Evolutionary conservation across 371 early-diverging fungal species (phyloP).

Genomic region (Actinomortierella wolfii): DNA sequence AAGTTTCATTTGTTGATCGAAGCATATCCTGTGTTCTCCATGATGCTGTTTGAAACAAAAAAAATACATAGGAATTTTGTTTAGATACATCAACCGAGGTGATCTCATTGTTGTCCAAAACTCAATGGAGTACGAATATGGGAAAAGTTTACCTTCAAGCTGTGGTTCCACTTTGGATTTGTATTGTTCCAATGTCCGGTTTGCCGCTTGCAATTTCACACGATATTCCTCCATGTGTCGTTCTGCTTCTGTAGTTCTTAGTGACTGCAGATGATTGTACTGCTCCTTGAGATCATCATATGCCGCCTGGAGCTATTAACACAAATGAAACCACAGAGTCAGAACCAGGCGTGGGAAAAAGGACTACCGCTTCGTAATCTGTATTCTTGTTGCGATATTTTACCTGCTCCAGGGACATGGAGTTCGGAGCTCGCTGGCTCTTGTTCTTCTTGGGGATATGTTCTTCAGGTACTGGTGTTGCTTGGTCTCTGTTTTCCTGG

Average conservation of each 20-base stretch:
- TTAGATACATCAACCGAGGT: background rate
- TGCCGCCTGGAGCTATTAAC: conserved; percentile 7
- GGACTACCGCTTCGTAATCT: no score
- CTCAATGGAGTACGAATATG: no score
- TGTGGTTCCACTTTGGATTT: conserved; percentile 34
- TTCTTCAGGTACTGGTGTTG: no score
- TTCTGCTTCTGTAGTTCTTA: conserved; percentile 35
- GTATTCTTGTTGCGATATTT: no score
- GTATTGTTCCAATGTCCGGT: conserved; percentile 26
- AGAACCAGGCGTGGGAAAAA: no score
- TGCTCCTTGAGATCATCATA: conserved; percentile 22
- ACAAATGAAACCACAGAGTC: background rate
- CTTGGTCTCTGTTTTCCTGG: no score
- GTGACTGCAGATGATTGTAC: conserved; percentile 25
- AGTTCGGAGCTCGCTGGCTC: no score
- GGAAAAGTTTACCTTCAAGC: conserved; percentile 23
- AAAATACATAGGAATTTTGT: background rate
- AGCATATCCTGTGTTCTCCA: conserved; percentile 21
- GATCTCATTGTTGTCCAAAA: no score
- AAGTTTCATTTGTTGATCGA: conserved; percentile 19
- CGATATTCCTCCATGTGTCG: conserved; percentile 26
- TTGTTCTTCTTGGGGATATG: no score
- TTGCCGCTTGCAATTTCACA: conserved; percentile 24
- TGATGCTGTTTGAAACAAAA: conserved; percentile 15
- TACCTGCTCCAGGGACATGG: no score